Conservation (phyloP, 2,329 filamentous ascomycete genomes). For the Podosphaera fusca region DNA sequence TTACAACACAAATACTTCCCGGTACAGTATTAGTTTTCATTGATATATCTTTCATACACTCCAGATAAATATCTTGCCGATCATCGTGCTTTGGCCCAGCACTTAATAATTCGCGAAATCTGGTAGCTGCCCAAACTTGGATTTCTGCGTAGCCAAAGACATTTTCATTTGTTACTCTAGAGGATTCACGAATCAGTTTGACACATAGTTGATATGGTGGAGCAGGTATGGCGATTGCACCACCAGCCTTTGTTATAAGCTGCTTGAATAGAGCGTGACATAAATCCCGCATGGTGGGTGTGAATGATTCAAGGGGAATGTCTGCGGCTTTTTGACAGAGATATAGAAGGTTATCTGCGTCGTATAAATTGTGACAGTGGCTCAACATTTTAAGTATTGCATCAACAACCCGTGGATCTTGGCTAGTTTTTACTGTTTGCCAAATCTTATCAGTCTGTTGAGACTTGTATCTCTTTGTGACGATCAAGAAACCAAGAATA, state of each 20-base stretch:
- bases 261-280: conserved; percentile 32
- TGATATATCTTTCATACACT: conserved; percentile 46
- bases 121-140: conserved; percentile 36
- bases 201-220: conserved; percentile 34
- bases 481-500: conserved; percentile 67
- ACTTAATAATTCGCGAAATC: conserved; percentile 36
- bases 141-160: conserved; percentile 36
- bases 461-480: conserved; percentile 49
- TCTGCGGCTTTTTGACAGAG: conserved; percentile 47
- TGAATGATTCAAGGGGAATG: conserved; percentile 40
- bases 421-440: conserved; percentile 58
- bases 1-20: conserved; percentile 49
- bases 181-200: conserved; percentile 49
- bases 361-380: conserved; percentile 25
- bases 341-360: conserved; percentile 31
- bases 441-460: conserved; percentile 61
- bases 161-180: conserved; percentile 27
- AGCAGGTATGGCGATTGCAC: conserved; percentile 17
- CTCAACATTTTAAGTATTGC: conserved; percentile 48
- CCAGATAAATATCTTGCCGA: conserved; percentile 37
- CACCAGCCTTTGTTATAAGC: conserved; percentile 22
- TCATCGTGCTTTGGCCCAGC: conserved; percentile 30
- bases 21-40: conserved; percentile 38
- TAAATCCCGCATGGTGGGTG: conserved; percentile 34
- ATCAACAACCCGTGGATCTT: conserved; percentile 65